phyloP scores from a whole-genome alignment of 2,329 filamentous ascomycete genomes.

The Ophiostoma ips region DNA sequence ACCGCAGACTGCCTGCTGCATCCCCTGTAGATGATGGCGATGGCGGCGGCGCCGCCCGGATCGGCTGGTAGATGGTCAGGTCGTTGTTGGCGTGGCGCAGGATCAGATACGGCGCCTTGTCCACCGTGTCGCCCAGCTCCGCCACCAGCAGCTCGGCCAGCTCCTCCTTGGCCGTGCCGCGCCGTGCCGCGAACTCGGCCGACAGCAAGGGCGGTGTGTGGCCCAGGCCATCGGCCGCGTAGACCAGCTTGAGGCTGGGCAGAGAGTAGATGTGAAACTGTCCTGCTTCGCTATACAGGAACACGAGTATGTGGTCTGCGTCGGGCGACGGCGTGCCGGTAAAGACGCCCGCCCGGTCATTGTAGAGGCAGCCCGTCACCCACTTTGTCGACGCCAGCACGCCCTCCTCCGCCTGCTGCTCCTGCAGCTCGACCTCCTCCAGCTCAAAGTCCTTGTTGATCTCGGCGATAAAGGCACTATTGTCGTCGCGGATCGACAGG shows the following conservation, averaged over 20 bases:
- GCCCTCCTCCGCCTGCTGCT: too few relatives aligned
- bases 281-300: conserved; percentile 62
- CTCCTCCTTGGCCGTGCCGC: conserved; percentile 56
- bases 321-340: conserved; percentile 21
- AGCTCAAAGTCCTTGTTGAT: conserved; percentile 73
- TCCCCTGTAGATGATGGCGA: conserved; percentile 1
- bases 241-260: conserved; percentile 59
- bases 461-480: conserved; percentile 62
- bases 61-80: conserved; percentile 75
- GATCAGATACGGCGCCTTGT: conserved; percentile 64
- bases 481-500: conserved; percentile 70
- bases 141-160: conserved; percentile 71
- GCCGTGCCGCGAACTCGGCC: conserved; percentile 52
- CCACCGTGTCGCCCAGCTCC: conserved; percentile 64
- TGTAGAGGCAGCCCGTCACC: conserved; percentile 72
- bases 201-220: conserved; percentile 67
- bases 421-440: conserved; percentile 60
- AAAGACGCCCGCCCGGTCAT: conserved; percentile 47
- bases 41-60: conserved; percentile 30
- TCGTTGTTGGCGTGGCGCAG: conserved; percentile 70
- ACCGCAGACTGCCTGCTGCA: neutral
- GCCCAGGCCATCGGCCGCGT: conserved; percentile 60
- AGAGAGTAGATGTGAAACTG: conserved; percentile 57
- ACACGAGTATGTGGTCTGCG: conserved; percentile 50
- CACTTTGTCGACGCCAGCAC: conserved; percentile 52